Conservation (phyloP, 1,284 basidiomycete species). For the Microbotryum lychnidis-dioicae region DNA sequence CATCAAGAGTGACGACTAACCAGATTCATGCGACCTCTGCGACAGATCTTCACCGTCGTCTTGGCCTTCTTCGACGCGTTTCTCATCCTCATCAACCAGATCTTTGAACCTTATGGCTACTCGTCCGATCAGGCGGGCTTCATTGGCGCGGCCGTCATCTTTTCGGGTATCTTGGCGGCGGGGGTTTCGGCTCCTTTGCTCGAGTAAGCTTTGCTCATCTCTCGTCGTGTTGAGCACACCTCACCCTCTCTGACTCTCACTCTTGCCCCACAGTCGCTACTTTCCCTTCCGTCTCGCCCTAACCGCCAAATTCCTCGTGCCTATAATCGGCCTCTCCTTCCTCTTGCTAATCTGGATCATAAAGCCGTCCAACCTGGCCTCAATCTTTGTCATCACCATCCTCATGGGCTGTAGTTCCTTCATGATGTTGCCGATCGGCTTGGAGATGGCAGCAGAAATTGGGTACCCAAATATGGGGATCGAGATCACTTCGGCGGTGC, state of each 20-base stretch:
- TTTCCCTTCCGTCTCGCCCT: slow-evolving; percentile 4
- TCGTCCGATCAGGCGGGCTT: neutral
- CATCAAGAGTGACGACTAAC: neutral
- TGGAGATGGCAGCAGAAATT: slow-evolving; percentile 1
- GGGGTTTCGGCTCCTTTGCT: too few species aligned
- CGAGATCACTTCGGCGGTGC: neutral
- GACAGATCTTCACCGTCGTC: slow-evolving; percentile 2
- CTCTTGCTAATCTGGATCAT: slow-evolving; percentile 1
- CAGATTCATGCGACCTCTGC: neutral
- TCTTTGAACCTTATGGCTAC: slow-evolving; percentile 4
- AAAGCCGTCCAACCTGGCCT: neutral
- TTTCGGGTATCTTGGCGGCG: neutral
- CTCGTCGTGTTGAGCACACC: too few species aligned
- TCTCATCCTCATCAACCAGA: slow-evolving; percentile 7
- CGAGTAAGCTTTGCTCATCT: too few species aligned
- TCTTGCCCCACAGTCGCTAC: neutral
- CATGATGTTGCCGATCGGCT: slow-evolving; percentile 5
- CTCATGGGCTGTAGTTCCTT: neutral
- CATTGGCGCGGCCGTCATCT: slow-evolving; percentile 2
- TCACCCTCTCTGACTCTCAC: neutral
- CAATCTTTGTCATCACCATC: neutral
- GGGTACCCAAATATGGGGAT: neutral
- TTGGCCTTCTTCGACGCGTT: slow-evolving; percentile 6
- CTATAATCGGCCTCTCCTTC: slow-evolving; percentile 3
- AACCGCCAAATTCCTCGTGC: neutral